A percentile compares a stretch with the other conserved stretches of the same genome.
Evolutionary conservation across 371 early-diverging fungal species (phyloP).

Genomic region (Lichtheimia hyalospora): DNA sequence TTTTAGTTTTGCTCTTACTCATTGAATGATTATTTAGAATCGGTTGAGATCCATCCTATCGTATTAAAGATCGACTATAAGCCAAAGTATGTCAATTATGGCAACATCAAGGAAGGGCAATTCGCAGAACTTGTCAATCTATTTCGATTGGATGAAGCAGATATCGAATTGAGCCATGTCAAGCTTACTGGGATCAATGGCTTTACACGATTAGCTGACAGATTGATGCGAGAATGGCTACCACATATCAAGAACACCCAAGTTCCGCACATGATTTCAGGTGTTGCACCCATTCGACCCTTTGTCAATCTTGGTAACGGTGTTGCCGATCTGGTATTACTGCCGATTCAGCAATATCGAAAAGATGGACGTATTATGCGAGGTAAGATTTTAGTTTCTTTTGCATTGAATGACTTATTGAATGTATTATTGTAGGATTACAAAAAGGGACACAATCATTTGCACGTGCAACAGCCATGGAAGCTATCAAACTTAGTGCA

Average conservation of each 20-base stretch:
- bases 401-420: neutral
- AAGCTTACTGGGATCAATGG: slow-evolving; percentile 78
- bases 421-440: slow-evolving; percentile 42
- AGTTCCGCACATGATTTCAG: slow-evolving; percentile 84
- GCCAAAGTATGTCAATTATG: slow-evolving; percentile 86
- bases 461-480: slow-evolving; percentile 86
- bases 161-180: slow-evolving; percentile 77
- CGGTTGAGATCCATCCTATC: slow-evolving; percentile 73
- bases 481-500: slow-evolving; percentile 87
- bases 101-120: slow-evolving; percentile 72
- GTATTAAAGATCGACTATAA: slow-evolving; percentile 93
- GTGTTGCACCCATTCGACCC: slow-evolving; percentile 89
- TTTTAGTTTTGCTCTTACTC: neutral
- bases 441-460: slow-evolving; percentile 89
- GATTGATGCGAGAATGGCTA: slow-evolving; percentile 77
- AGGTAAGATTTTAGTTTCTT: slow-evolving; percentile 41
- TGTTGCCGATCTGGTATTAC: slow-evolving; percentile 87
- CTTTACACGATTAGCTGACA: slow-evolving; percentile 54
- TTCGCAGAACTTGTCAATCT: slow-evolving; percentile 90
- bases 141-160: slow-evolving; percentile 89
- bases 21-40: slow-evolving; percentile 35
- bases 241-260: slow-evolving; percentile 90
- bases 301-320: slow-evolving; percentile 89
- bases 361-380: slow-evolving; percentile 89
- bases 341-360: slow-evolving; percentile 93